Percentiles rank a stretch among this genome's conserved stretches.
phyloP scores from a whole-genome alignment of 2,329 filamentous ascomycete species.

The Byssochlamys sp. region DNA sequence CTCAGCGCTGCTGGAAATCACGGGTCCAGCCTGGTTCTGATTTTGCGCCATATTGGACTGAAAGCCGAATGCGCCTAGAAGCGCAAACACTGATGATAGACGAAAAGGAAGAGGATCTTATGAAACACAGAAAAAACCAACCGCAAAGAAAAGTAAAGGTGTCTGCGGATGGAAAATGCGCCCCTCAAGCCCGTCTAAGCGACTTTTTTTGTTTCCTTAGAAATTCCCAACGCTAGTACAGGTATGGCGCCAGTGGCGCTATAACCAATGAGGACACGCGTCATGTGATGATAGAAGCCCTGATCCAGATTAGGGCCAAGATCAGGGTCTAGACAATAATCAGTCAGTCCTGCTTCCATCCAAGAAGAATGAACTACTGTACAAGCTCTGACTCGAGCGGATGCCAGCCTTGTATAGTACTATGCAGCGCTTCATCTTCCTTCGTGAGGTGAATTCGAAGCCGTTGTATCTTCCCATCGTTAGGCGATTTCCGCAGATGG shows the following conservation, averaged over 20 bases:
- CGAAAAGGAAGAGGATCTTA: background rate
- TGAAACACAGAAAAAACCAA: conserved; percentile 3
- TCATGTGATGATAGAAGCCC: conserved; percentile 18
- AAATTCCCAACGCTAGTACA: conserved; percentile 6
- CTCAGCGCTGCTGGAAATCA: conserved; percentile 35
- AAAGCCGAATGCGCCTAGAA: background rate
- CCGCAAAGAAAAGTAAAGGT: conserved; percentile 1
- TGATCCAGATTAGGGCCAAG: conserved; percentile 17
- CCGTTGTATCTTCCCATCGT: background rate
- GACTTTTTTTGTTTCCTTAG: conserved; percentile 8
- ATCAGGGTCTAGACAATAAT: background rate
- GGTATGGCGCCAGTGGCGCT: background rate
- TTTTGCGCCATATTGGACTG: conserved; percentile 22
- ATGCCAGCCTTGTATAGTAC: background rate
- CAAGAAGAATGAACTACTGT: background rate
- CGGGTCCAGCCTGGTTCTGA: conserved; percentile 12
- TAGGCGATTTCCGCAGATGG: background rate
- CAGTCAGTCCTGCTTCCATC: background rate
- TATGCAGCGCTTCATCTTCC: background rate
- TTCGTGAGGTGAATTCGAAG: background rate
- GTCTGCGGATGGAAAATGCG: conserved; percentile 7
- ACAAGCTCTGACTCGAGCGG: background rate
- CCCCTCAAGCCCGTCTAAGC: conserved; percentile 8
- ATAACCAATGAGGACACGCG: background rate
- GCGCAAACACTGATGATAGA: background rate